Base-by-base conservation (phyloP, 441 rosid genomes). In the Gossypium aridum region DNA sequence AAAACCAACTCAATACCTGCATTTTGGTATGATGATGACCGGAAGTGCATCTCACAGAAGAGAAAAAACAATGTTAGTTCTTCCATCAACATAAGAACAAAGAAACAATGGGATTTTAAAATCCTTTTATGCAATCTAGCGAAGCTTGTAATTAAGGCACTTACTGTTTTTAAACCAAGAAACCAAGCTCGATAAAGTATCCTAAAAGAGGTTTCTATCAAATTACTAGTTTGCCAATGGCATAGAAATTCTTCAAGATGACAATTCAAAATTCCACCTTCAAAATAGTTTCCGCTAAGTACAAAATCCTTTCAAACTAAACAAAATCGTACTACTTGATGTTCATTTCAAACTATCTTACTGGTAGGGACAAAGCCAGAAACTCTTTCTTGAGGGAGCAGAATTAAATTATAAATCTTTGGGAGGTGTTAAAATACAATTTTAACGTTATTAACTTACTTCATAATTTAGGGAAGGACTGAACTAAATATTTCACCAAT, bases 1-100 rank as follows among this genome's bases (percentile, higher is more conserved):
- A 82, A 88, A 87, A 77, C 81, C 85, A 86, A 78, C 83, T 85
- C 89, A 90, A 93, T 45, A 80, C 75, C 99, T 95, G 96, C 97
- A 95, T 95, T 85, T 83, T 83, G 86, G 91, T 84, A 91, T 82
- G 97, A 87, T 72, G 83, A 88, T 83, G 90, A 75, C 86, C 89
- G 63, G 84, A 91, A 89, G 93, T 83, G 69, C 98, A 89, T 95
- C 99, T 95, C 99, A 93, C 85, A 91, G 84, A 91, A 90, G 96
- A 91, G 95, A 89, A 88, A 85, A 88, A 84, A 83, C 92, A 93
- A 86, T 91, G 95, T 95, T 84, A 93, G 92, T 72, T 92, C 88
- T 73, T 85, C 91, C 74, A 80, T 82, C 17, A 7, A 69, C 43
- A 53, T 16, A 4, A 57, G 9, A 53, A 31, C n/a, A 53, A 43